Conservation (phyloP, 2,329 filamentous ascomycete species). For the Aphanoascus verrucosus region DNA sequence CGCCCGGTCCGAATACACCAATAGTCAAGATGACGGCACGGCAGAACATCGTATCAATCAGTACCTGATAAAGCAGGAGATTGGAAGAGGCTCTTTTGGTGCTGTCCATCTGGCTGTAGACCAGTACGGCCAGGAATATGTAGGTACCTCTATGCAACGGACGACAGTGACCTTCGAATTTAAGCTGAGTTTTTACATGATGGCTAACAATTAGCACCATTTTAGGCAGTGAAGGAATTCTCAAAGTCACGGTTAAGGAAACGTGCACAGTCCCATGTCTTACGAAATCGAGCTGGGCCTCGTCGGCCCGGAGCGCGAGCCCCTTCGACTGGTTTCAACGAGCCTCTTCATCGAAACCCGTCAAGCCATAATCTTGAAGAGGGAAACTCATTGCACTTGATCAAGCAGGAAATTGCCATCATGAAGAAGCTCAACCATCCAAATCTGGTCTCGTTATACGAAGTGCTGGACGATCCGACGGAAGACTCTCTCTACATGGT, state of each 20-base stretch:
- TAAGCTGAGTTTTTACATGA: not conserved
- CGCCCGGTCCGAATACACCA: conserved; percentile 75
- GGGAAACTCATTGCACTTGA: conserved; percentile 68
- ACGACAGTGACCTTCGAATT: not conserved
- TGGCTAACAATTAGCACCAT: conserved; percentile 4
- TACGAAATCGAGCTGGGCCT: conserved; percentile 51
- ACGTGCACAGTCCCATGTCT: conserved; percentile 77
- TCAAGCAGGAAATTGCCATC: conserved; percentile 92
- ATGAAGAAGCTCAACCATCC: conserved; percentile 98
- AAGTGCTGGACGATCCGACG: conserved; percentile 89
- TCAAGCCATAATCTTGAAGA: conserved; percentile 41
- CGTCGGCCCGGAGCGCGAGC: conserved; percentile 44
- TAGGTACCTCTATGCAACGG: conserved; percentile 38
- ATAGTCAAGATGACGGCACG: conserved; percentile 69
- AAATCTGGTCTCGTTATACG: conserved; percentile 85
- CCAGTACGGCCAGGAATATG: conserved; percentile 86
- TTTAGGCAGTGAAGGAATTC: conserved; percentile 89
- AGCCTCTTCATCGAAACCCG: conserved; percentile 52
- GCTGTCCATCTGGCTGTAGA: conserved; percentile 83
- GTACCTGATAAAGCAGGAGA: conserved; percentile 87
- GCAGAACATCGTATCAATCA: conserved; percentile 86
- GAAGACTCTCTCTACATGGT: conserved; percentile 98
- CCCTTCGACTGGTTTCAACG: conserved; percentile 48
- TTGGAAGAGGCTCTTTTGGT: conserved; percentile 91
- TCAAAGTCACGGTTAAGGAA: conserved; percentile 85